Base-by-base conservation (phyloP, 768 basidiomycete species). In the Crassisporium funariophilum region DNA sequence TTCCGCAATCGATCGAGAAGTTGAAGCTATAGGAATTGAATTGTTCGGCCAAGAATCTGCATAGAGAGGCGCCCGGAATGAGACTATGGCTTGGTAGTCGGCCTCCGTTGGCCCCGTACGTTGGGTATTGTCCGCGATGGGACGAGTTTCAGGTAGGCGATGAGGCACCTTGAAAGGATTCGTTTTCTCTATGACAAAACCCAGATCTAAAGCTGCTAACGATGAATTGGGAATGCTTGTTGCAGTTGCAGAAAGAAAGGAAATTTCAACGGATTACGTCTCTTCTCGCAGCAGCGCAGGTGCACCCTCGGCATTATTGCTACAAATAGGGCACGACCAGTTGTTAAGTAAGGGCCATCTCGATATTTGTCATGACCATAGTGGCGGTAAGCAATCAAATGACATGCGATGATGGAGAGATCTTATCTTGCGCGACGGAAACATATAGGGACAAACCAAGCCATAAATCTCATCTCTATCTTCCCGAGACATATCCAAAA, bases 81-180 rank as follows among this genome's bases (percentile, higher is more conserved):
- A 53, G 33, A 65, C 64, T 54, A 82, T 66, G 27, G 62, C 62
- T 31, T 60, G 61, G 51, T 78, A 77, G 54, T 84, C 82, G 47
- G 78, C 77, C 49, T 69, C 64, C 22, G 82, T 83, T 3, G 82
- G 81, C 0, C 79, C 82, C 29, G 69, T 58, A 16, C 72, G 71
- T 23, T 73, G 71, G 44, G 61, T 69, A 9, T 73, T 70, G 15
- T 65, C 56, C 15, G 81, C 78, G 15, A 70, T 65, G 11, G 68
- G 71, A 27, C 78, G 73, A 27, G 71, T 79, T 35, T 69, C 62
- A 1, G 77, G 81, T 19, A 84, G 66, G 49, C 83, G 79, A 6
- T 66, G 65, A 4, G 82, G 81, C 11, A 76, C 57, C 43, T 65
- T 65, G 16, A 80, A 55, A 1, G 71, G 64, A 9, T 61, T 64